Conservation (phyloP, 2,329 filamentous ascomycete species). For the Sclerotinia trifoliorum region DNA sequence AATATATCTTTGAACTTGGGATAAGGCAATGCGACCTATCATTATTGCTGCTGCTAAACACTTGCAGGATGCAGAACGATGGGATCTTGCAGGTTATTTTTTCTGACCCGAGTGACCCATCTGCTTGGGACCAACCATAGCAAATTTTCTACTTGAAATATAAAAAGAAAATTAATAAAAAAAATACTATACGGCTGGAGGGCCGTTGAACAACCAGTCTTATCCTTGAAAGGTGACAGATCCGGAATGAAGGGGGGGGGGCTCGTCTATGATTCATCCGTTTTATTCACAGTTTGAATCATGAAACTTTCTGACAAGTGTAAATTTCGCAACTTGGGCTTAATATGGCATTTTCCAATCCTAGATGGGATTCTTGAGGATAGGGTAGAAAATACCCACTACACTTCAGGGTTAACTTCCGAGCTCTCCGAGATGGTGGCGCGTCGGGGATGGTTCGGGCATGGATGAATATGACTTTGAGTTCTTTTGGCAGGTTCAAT, state of each 20-base stretch:
- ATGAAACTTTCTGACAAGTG: conserved; percentile 10
- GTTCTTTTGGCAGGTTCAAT: conserved; percentile 4
- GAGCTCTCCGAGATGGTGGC: conserved; percentile 5
- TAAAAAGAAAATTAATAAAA: neutral
- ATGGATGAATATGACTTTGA: neutral
- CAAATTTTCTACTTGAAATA: neutral
- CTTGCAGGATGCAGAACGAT: conserved; percentile 21
- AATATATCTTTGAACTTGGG: conserved; percentile 13
- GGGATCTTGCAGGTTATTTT: conserved; percentile 17
- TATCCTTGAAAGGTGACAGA: neutral
- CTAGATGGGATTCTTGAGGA: neutral
- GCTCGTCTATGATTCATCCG: neutral
- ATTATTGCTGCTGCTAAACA: conserved; percentile 8
- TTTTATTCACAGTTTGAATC: neutral
- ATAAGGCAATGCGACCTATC: conserved; percentile 18
- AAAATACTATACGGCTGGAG: neutral
- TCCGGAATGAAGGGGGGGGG: neutral
- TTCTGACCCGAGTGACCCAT: conserved; percentile 17
- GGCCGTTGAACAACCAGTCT: neutral
- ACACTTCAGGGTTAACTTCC: neutral
- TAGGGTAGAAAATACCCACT: neutral
- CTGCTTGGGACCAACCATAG: conserved; percentile 22
- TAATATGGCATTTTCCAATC: neutral
- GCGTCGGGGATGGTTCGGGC: neutral
- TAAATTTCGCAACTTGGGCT: conserved; percentile 7